A percentile compares a stretch with the other conserved stretches of the same genome.
phyloP scores from a whole-genome alignment of 495 filamentous ascomycete species.

The Aspergillus wentii region DNA sequence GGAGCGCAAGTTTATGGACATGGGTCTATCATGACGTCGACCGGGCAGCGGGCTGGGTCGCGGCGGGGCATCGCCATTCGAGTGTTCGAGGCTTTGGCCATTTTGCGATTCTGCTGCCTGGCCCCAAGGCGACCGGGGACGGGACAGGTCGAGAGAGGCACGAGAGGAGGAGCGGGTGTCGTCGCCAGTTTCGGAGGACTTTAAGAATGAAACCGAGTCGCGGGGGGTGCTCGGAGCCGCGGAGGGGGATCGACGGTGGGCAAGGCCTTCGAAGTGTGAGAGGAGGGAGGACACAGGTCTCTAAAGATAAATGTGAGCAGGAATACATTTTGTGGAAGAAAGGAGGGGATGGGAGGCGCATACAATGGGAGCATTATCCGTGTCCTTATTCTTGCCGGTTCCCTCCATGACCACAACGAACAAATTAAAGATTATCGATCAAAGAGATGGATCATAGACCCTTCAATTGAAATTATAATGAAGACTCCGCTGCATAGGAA shows the following conservation, averaged over 20 bases:
- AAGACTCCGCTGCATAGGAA: neutral
- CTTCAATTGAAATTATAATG: neutral
- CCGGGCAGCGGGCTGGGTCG: conserved; percentile 29
- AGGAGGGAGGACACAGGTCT: conserved; percentile 86
- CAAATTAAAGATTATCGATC: conserved; percentile 16
- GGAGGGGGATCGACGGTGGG: conserved; percentile 43
- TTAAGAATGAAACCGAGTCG: conserved; percentile 30
- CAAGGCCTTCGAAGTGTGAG: conserved; percentile 88
- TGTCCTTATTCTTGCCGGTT: conserved; percentile 29
- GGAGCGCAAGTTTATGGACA: conserved; percentile 50
- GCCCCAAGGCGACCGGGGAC: conserved; percentile 37
- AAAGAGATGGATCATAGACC: conserved; percentile 29
- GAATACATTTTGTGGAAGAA: conserved; percentile 11
- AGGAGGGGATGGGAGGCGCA: conserved; percentile 6
- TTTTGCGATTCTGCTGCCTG: conserved; percentile 26
- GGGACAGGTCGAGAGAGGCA: conserved; percentile 50
- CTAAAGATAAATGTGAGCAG: conserved; percentile 24
- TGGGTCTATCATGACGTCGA: conserved; percentile 31
- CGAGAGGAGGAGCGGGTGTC: conserved; percentile 42
- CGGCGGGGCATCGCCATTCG: conserved; percentile 18
- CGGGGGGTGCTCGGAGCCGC: conserved; percentile 23
- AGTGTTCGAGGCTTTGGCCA: conserved; percentile 12
- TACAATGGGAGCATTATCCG: conserved; percentile 46
- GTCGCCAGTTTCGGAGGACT: conserved; percentile 35
- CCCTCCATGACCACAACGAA: conserved; percentile 37